A percentile compares a stretch with the other conserved stretches of the same genome.
phyloP scores from a whole-genome alignment of 129 eudicot genomes.

The Helianthus annuus region DNA sequence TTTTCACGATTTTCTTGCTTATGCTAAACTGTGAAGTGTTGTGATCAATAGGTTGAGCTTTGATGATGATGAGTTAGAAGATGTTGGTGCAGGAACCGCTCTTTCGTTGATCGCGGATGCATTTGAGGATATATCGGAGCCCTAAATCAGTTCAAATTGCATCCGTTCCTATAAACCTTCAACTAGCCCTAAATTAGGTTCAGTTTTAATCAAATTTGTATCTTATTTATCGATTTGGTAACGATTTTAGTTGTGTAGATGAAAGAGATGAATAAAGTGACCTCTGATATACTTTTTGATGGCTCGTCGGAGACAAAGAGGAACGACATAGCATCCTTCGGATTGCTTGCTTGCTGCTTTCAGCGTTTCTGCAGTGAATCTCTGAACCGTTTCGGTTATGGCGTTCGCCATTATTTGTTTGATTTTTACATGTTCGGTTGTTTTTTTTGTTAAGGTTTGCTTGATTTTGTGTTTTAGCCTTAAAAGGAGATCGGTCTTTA shows the following conservation, averaged over 20 bases:
- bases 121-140: too few relatives aligned
- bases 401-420: slow-evolving; percentile 67
- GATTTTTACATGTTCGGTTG: too few relatives aligned
- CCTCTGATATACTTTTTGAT: slow-evolving; percentile 74
- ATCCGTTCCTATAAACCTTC: slow-evolving; percentile 1
- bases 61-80: too few relatives aligned
- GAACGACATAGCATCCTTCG: slow-evolving; percentile 60
- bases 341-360: slow-evolving; percentile 88
- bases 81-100: too few relatives aligned
- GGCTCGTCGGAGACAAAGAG: slow-evolving; percentile 83
- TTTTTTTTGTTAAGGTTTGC: too few relatives aligned
- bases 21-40: too few relatives aligned
- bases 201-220: background rate
- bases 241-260: background rate
- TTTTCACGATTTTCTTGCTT: too few relatives aligned
- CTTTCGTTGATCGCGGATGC: too few relatives aligned
- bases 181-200: slow-evolving; percentile 6
- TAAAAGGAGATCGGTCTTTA: too few relatives aligned
- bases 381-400: slow-evolving; percentile 55
- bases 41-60: too few relatives aligned
- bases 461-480: too few relatives aligned
- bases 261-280: slow-evolving; percentile 26
- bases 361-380: slow-evolving; percentile 76
- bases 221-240: background rate
- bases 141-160: background rate